Base-by-base conservation (phyloP, 2,329 filamentous ascomycete species). In the Penicillium sp. region DNA sequence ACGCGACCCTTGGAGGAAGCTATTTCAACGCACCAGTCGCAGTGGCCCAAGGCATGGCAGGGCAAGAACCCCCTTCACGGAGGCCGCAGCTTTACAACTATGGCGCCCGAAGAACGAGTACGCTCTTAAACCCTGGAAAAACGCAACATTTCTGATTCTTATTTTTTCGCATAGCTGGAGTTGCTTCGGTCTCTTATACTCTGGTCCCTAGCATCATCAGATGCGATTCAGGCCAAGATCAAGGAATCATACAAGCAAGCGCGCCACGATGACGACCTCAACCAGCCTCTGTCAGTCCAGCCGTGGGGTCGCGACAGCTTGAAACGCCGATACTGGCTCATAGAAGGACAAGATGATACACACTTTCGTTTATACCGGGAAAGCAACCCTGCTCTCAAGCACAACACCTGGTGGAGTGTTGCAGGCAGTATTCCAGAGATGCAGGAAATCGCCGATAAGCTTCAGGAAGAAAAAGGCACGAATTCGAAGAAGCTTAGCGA, bases 311-410 rank as follows among this genome's bases (percentile, higher is more conserved):
- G 84, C 11, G 92, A 96, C 69, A 90, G 89, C 58, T 86, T 96
- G 63, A 95, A 94, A 77, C 86, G 94, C 50, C 86, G 91, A 53
- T 99, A 97, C 73, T 99, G 88, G 77, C 79, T 99, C 43, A 83
- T 99, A 56, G 94, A 99, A 73, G 94, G 94, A 11, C 83, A 90
- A 61, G 92, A 97, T 63, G 92, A 99, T 71, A 97, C 92, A 3
- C 83, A 88, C 56, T 99, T 99, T 72, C 84, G 94, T 56, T 83
- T 99, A 40, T 99, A 99, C 71, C 83, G 94, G 47, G 94, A 99
- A 73, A 92, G 89, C 73, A 95, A 95, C 65, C 88, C 90, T 11
- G 85, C 85, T 5, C 81, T 87, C 28, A 83, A 83, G 65, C 82
- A 88, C 41, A 87, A 87, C 55, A 90, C 89, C 22, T 99, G 94